Base-by-base conservation (phyloP, 306 rosid genomes). In the Cucurbita maxima region DNA sequence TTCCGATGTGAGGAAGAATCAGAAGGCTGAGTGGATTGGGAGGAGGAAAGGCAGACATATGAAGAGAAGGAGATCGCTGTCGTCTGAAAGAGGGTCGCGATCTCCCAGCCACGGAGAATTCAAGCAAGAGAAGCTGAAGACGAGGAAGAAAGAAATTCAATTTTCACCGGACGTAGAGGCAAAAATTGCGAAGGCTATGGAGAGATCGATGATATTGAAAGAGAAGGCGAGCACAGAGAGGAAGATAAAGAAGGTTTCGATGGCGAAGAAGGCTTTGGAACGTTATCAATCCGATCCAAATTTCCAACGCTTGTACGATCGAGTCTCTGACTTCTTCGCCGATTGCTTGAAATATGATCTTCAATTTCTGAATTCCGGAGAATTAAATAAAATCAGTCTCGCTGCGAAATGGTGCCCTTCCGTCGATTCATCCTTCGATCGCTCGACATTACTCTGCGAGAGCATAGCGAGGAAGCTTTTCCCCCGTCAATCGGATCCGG, bases 351-450 rank as follows among this genome's bases (percentile, higher is more conserved):
- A 78, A 73, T 16, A 77, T 3, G 96, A 91, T 83, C 34, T 84
- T 0, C 84, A 81, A 64, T 75, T 56, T 70, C 50, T 91, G 58
- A 83, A 68, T 8, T 50, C 82, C 0, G 80, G 85, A 34, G 58
- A 74, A 15, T 2, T 14, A 1, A 58, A 19, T 2, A 82, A 81
- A 67, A 76, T 90, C 40, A 66, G 87, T 62, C 85, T 90, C 10
- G 89, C 96, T 12, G 88, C 92, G 0, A 88, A 88, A n/a, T 90
- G 94, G 96, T 90, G 96, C 14, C 96, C 96, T 36, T 88, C 91
- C 0, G 64, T 90, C 12, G 95, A 88, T 13, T 88, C 88, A 0
- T 90, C 92, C 0, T 90, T 83, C 22, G 94, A 90, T 7, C 84
- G 78, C 0, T 82, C 86, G 2, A 85, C 90, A 0, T 57, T 90